Percentiles rank a stretch among this genome's conserved stretches.
These are phyloP conservation scores for Crassisporium funariophilum DNA, from an alignment of 768 basidiomycete genomes.

Conservation along the genomic window DNA sequence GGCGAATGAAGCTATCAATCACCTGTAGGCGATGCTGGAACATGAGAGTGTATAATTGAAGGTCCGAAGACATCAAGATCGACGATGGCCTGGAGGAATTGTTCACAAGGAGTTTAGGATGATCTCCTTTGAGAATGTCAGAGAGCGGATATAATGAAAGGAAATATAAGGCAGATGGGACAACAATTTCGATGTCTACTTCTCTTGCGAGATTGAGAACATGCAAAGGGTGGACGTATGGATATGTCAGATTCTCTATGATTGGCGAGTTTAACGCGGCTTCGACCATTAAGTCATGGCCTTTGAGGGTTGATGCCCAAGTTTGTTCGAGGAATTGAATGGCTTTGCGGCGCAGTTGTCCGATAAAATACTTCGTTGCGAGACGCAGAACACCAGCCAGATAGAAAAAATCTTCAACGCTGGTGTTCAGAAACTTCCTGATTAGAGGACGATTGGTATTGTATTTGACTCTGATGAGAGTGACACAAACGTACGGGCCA, in stretches of 20 bases:
- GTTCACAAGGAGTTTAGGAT: conserved; percentile 50
- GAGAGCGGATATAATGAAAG: conserved; percentile 57
- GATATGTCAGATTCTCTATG: conserved; percentile 50
- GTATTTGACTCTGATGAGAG: background rate
- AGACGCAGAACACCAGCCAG: conserved; percentile 60
- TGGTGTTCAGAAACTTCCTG: conserved; percentile 40
- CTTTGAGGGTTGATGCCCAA: conserved; percentile 55
- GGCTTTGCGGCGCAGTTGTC: conserved; percentile 51
- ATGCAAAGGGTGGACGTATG: conserved; percentile 60
- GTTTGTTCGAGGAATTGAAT: conserved; percentile 49
- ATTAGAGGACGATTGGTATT: background rate
- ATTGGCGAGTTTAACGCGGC: conserved; percentile 44
- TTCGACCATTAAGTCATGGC: conserved; percentile 59
- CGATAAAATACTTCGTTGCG: conserved; percentile 61
- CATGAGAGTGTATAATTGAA: conserved; percentile 56
- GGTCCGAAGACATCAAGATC: conserved; percentile 39
- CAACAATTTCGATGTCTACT: conserved; percentile 44
- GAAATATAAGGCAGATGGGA: conserved; percentile 58
- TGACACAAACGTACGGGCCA: conserved; percentile 44
- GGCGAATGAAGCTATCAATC: conserved; percentile 50
- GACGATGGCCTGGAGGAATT: conserved; percentile 55
- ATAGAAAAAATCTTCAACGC: conserved; percentile 54
- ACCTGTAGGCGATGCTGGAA: conserved; percentile 54
- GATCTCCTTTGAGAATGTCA: conserved; percentile 49
- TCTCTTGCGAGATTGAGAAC: conserved; percentile 58